A percentile compares a stretch with the other conserved stretches of the same genome.
These are phyloP conservation scores for Rhododendron griersonianum DNA, from an alignment of 148 eudicot species.

Conservation along the genomic window DNA sequence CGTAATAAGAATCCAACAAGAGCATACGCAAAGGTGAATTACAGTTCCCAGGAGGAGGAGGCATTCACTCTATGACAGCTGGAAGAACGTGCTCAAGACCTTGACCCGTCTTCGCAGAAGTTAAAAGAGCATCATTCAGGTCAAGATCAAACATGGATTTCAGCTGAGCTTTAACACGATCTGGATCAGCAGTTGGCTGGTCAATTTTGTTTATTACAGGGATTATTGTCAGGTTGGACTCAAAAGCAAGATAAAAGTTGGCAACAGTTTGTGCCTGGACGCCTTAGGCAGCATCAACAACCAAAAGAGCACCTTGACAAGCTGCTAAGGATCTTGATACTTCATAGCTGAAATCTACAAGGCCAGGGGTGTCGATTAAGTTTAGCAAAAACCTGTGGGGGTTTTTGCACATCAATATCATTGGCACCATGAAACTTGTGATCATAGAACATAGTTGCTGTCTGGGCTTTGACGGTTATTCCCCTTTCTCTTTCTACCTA, in stretches of 20 bases:
- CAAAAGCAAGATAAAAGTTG: constrained; percentile 93
- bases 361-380: constrained; percentile 93
- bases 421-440: constrained; percentile 30
- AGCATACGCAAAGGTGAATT: constrained; percentile 74
- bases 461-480: constrained; percentile 97
- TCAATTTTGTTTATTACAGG: constrained; percentile 97
- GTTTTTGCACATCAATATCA: constrained; percentile 18
- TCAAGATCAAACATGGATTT: constrained; percentile 94
- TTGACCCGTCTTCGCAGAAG: constrained; percentile 93
- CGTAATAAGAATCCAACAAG: constrained; percentile 91
- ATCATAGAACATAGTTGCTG: constrained; percentile 88
- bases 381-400: constrained; percentile 52
- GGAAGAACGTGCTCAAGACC: constrained; percentile 94
- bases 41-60: constrained; percentile 77
- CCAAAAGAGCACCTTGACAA: constrained; percentile 95
- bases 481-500: constrained; percentile 99
- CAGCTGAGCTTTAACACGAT: constrained; percentile 80
- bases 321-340: constrained; percentile 98
- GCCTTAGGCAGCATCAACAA: constrained; percentile 98
- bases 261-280: constrained; percentile 99
- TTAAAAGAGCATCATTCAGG: constrained; percentile 69
- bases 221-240: constrained; percentile 69
- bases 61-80: constrained; percentile 83
- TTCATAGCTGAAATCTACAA: constrained; percentile 97
- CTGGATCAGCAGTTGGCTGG: constrained; percentile 97